Base-by-base conservation (phyloP, 495 filamentous ascomycete genomes). In the Penicillium egyptiacum region DNA sequence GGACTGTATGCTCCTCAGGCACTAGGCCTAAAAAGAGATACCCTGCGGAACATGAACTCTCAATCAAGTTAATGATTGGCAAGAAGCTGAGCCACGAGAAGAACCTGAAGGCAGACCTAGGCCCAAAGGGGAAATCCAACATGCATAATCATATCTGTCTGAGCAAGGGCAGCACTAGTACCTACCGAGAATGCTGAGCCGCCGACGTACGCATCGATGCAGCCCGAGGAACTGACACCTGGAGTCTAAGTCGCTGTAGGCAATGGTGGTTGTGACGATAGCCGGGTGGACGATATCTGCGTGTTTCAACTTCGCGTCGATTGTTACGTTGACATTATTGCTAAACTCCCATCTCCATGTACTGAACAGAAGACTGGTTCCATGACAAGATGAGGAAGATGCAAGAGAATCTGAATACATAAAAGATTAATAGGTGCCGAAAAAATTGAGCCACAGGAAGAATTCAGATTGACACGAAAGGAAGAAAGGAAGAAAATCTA, bases 11-110 rank as follows among this genome's bases (percentile, higher is more conserved):
- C 4, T 33, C 30, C 11, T 14, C 11, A 31, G 3, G 30, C 30
- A 11, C 4, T 26, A 6, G 7, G 22, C 6, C 9, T 12, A 3
- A 28, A 25, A 2, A 70, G 53, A n/a, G 71, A 78, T 77, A 45
- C 76, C 59, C 74, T 65, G 10, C 75, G 70, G 67, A 79, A 79
- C 53, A 73, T 75, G 50, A 74, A 62, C 61, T 73, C 51, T 79
- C 77, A 43, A 73, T 12, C 33, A 78, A 66, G 9, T 75, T 72
- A 17, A 77, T 60, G 26, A 79, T 40, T 48, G 79, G 70, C 49
- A 75, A 63, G 8, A 73, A 45, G 2, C 74, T 62, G 20, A 74
- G 58, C 66, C 64, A 69, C 8, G 71, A 56, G 25, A 73, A 58
- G 31, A 77, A n/a, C n/a, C n/a, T n/a, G n/a, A n/a, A 68, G 14